Evolutionary conservation across 306 rosid species (phyloP).

Genomic region (Gastrolobium bilobum): DNA sequence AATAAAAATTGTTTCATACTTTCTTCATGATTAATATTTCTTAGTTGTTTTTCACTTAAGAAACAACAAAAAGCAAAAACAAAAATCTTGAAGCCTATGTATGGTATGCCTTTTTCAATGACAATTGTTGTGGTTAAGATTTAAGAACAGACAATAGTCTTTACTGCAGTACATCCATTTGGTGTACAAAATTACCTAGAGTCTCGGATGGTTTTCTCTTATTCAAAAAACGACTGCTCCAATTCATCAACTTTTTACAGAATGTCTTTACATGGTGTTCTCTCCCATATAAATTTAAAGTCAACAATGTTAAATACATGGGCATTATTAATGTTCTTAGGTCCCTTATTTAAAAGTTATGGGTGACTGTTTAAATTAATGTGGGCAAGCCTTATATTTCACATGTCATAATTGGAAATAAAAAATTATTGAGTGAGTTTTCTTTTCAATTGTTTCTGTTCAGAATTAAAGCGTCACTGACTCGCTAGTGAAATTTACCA

Average conservation of each 20-base stretch:
- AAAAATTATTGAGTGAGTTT: neutral
- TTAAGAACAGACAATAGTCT: neutral
- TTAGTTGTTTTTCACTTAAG: too few species aligned
- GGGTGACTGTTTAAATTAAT: neutral
- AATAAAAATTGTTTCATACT: neutral
- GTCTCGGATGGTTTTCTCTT: neutral
- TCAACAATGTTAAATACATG: neutral
- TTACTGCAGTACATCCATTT: neutral
- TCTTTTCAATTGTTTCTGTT: neutral
- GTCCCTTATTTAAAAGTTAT: neutral
- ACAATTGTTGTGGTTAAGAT: neutral
- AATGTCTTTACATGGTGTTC: constrained; percentile 4
- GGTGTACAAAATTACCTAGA: neutral
- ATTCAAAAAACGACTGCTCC: neutral
- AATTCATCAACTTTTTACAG: neutral
- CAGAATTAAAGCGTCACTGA: constrained; percentile 2
- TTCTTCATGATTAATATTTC: constrained; percentile 5
- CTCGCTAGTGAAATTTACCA: neutral
- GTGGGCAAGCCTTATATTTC: constrained; percentile 9
- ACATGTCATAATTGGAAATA: neutral
- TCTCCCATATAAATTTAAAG: neutral
- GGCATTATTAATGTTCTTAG: neutral
- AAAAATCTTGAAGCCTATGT: neutral
- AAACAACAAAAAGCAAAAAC: neutral
- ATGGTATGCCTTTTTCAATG: neutral